Conservation (phyloP, 192 early-diverging fungal species). For the Spizellomyces punctatus region DNA sequence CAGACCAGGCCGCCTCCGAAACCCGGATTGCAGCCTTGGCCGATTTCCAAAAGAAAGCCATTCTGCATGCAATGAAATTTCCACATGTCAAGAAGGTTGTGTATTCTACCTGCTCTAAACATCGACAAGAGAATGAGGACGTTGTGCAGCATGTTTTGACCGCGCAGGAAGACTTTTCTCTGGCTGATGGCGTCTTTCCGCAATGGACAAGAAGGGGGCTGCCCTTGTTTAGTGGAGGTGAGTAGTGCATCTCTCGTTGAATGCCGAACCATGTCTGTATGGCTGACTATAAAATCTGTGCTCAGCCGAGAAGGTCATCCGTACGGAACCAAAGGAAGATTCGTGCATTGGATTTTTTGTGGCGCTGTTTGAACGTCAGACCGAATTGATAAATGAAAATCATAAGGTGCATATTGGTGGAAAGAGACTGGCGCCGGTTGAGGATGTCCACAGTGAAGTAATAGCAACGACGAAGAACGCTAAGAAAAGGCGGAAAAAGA, state of each 20-base stretch:
- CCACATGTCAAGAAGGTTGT: conserved; percentile 80
- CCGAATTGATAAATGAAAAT: not conserved
- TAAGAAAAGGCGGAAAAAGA: conserved; percentile 1
- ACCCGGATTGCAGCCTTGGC: conserved; percentile 71
- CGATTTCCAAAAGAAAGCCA: conserved; percentile 80
- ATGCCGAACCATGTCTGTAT: conserved; percentile 4
- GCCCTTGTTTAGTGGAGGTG: conserved; percentile 38
- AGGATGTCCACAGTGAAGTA: not conserved
- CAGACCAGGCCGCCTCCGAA: conserved; percentile 7
- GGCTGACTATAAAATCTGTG: conserved; percentile 6
- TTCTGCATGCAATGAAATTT: conserved; percentile 81
- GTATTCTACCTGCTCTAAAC: conserved; percentile 97
- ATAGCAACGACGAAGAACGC: not conserved
- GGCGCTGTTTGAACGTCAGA: conserved; percentile 77
- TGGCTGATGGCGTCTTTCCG: conserved; percentile 66
- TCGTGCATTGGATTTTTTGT: conserved; percentile 97
- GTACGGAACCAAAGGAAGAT: conserved; percentile 80
- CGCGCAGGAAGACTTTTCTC: conserved; percentile 58
- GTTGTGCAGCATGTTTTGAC: conserved; percentile 78
- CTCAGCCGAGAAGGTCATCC: conserved; percentile 67
- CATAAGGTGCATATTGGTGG: no score
- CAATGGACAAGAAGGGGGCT: conserved; percentile 82
- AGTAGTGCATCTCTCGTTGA: not conserved
- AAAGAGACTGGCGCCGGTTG: not conserved
- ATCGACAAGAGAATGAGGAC: conserved; percentile 90